Evolutionary conservation across 768 basidiomycete genomes (phyloP).

Genomic region (Rhodotorula taiwanensis): DNA sequence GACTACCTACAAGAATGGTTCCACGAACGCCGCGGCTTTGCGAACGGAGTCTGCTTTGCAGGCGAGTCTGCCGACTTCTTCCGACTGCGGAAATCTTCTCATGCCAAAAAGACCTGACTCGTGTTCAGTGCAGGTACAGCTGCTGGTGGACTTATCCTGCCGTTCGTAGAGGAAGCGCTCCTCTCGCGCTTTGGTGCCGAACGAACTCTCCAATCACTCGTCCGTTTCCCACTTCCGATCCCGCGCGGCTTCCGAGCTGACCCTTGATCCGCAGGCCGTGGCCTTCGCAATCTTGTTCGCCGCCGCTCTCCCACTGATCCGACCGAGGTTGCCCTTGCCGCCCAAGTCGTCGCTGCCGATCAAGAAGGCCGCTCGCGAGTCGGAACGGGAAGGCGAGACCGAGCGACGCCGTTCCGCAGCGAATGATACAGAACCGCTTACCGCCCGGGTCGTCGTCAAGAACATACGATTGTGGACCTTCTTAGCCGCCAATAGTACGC

Average conservation of each 20-base stretch:
- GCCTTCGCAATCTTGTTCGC: constrained; percentile 5
- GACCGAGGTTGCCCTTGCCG: constrained; percentile 7
- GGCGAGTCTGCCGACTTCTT: neutral
- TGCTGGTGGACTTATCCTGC: constrained; percentile 12
- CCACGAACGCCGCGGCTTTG: constrained; percentile 16
- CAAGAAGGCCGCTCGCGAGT: too few species aligned
- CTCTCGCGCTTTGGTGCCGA: constrained; percentile 3
- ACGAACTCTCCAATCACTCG: constrained; percentile 2
- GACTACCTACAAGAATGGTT: constrained; percentile 20
- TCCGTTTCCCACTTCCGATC: neutral
- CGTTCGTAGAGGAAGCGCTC: neutral
- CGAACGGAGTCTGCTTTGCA: constrained; percentile 19
- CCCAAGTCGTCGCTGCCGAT: too few species aligned
- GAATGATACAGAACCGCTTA: neutral
- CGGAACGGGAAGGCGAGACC: too few species aligned
- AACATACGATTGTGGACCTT: constrained; percentile 10
- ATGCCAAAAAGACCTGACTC: too few species aligned
- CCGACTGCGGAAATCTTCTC: neutral
- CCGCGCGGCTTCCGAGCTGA: too few species aligned
- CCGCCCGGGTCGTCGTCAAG: neutral
- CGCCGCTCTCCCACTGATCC: constrained; percentile 8
- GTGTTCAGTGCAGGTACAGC: neutral
- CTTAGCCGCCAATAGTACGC: constrained; percentile 16
- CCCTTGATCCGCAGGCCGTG: neutral
- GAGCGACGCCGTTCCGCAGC: too few species aligned